phyloP scores from a whole-genome alignment of 2,329 filamentous ascomycete genomes.

The Penicillium sp. region DNA sequence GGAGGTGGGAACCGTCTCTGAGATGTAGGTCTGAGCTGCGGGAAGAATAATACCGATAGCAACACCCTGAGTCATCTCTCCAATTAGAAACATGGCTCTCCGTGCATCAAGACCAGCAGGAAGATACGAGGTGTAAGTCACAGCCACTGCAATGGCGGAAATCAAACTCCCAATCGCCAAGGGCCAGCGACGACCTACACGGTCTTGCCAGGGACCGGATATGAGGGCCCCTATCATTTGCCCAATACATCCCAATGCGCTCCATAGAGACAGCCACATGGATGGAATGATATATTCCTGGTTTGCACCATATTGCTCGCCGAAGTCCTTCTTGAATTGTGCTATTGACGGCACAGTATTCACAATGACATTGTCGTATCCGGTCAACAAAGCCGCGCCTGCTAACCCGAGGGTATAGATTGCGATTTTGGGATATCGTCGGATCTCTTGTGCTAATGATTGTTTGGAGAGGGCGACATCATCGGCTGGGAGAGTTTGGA shows the following conservation, averaged over 20 bases:
- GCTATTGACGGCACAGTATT: conserved; percentile 22
- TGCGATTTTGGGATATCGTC: conserved; percentile 14
- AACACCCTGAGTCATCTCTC: conserved; percentile 45
- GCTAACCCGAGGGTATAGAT: conserved; percentile 11
- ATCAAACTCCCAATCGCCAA: conserved; percentile 36
- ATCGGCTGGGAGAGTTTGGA: neutral
- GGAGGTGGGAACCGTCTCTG: conserved; percentile 45
- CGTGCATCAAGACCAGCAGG: conserved; percentile 25
- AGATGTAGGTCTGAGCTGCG: conserved; percentile 46
- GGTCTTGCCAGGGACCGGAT: conserved; percentile 41
- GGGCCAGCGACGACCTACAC: conserved; percentile 35
- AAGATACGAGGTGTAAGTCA: conserved; percentile 33
- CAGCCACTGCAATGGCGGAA: conserved; percentile 35
- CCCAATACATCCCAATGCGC: conserved; percentile 37
- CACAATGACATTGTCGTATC: conserved; percentile 23
- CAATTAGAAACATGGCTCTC: conserved; percentile 41
- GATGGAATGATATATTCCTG: conserved; percentile 38
- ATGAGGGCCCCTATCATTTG: conserved; percentile 36
- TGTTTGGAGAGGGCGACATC: neutral
- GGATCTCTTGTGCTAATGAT: conserved; percentile 5
- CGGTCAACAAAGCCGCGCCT: conserved; percentile 16
- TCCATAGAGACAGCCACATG: conserved; percentile 45
- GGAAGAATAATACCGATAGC: conserved; percentile 44
- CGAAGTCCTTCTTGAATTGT: conserved; percentile 31
- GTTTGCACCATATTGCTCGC: conserved; percentile 21